Base-by-base conservation (phyloP, 345 rosid species). In the Bruguiera gymnorhiza region DNA sequence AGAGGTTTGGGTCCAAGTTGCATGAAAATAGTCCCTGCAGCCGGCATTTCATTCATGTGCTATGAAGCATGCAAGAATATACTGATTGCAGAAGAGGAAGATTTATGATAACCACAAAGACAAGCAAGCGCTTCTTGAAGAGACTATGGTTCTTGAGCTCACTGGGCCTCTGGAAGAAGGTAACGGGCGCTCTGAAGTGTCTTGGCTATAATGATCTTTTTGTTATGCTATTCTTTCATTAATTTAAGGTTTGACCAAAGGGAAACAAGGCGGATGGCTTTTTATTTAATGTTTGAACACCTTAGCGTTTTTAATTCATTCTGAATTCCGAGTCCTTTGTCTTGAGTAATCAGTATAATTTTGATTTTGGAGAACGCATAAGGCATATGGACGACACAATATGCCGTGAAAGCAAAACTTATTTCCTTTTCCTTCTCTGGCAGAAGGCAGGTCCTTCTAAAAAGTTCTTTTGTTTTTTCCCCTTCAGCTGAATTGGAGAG, bases 41-140 rank as follows among this genome's bases (percentile, higher is more conserved):
- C 80, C 15, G 80, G 78, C 43, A 80, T 80, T 64, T 70, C 83
- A n/a, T 80, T 80, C 76, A 80, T 76, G 83, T 76, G 83, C 77
- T 80, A 76, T 16, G 83, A 76, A 37, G 78, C 81, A 9, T 72
- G 81, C 78, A 76, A 80, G 78, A 76, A 60, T 65, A 70, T 80
- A 50, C 32, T 76, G n/a, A 36, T 76, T 8, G 70, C 52, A 34
- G 78, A 70, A 43, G 78, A 73, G 37, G 73, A 62, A 58, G 53
- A 30, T 18, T 54, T 58, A 63, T 71, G 32, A 43, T 37, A 18
- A 13, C 46, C 24, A 39, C 21, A 8, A 63, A 19, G 54, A 43
- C 1, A 48, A 27, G 10, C 2, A 1, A 27, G 11, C 0, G 10
- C 18, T 21, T 3, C 6, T 39, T 15, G 62, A 39, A 56, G 62